Evolutionary conservation across 2,329 filamentous ascomycete species (phyloP).

Genomic region (Xylaria sp.): DNA sequence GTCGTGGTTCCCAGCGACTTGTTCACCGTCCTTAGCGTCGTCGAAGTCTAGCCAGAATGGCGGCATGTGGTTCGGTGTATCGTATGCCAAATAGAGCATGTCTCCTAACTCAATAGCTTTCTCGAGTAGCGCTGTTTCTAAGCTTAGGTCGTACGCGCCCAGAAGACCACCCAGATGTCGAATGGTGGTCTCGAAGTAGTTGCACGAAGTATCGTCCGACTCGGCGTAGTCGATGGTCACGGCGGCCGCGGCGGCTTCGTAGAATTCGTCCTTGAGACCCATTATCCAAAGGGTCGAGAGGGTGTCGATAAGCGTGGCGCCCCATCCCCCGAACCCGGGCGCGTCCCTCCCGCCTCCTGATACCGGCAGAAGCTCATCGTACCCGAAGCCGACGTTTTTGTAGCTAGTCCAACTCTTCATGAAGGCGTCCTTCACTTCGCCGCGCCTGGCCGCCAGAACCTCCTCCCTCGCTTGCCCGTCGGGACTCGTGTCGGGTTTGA

Average conservation of each 20-base stretch:
- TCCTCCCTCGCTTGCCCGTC: constrained; percentile 30
- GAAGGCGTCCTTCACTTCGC: constrained; percentile 47
- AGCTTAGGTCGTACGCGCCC: constrained; percentile 49
- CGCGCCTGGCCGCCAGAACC: constrained; percentile 34
- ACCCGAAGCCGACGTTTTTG: constrained; percentile 38
- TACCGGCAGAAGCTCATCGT: constrained; percentile 36
- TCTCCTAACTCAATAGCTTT: constrained; percentile 51
- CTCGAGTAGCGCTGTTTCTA: constrained; percentile 43
- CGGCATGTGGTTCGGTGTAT: constrained; percentile 54
- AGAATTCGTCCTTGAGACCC: constrained; percentile 60
- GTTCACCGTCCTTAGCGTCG: constrained; percentile 40
- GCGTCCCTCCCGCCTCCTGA: constrained; percentile 32
- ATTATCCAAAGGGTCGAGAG: constrained; percentile 67
- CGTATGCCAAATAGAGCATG: constrained; percentile 51
- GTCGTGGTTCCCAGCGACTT: constrained; percentile 40
- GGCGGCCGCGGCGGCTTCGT: constrained; percentile 53
- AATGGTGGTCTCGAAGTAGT: constrained; percentile 52
- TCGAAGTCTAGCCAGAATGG: constrained; percentile 59
- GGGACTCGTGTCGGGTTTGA: constrained; percentile 30
- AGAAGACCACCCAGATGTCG: constrained; percentile 50
- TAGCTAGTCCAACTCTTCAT: constrained; percentile 54
- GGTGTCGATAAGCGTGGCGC: constrained; percentile 61
- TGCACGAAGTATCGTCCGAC: constrained; percentile 42
- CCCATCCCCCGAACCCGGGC: constrained; percentile 43
- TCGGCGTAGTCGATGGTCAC: constrained; percentile 53